Percentiles rank a stretch among this genome's conserved stretches.
These are phyloP conservation scores for Ogataea parapolymorpha DNA, from an alignment of 805 yeast species.

Conservation along the genomic window DNA sequence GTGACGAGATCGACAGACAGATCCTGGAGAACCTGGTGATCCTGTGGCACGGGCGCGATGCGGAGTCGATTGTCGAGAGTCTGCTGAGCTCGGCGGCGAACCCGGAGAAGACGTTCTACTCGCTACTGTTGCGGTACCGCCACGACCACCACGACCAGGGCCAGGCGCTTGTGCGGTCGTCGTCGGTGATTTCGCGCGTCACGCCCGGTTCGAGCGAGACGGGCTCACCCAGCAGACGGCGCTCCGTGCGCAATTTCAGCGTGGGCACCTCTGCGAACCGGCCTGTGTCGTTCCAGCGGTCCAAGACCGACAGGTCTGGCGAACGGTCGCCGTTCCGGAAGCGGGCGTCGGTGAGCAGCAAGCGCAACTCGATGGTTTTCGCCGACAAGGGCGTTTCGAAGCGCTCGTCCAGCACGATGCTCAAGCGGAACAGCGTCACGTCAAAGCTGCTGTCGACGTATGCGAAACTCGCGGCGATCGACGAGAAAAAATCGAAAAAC, in stretches of 20 bases:
- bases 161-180: conserved; percentile 26
- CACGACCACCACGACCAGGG: conserved; percentile 31
- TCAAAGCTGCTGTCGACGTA: conserved; percentile 68
- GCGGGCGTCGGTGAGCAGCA: conserved; percentile 17
- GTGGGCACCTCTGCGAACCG: conserved; percentile 46
- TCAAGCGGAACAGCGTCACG: conserved; percentile 68
- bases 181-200: conserved; percentile 31
- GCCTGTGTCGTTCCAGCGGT: conserved; percentile 39
- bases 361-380: conserved; percentile 30
- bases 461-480: conserved; percentile 56
- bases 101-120: conserved; percentile 38
- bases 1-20: conserved; percentile 47
- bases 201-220: conserved; percentile 24
- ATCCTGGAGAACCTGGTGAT: conserved; percentile 53
- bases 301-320: conserved; percentile 3
- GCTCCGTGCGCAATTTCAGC: conserved; percentile 38
- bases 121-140: conserved; percentile 34
- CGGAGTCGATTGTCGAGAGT: conserved; percentile 32
- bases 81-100: conserved; percentile 29
- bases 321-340: conserved; percentile 27
- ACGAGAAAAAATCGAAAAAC: conserved; percentile 62
- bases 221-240: conserved; percentile 35
- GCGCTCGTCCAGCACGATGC: conserved; percentile 25
- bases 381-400: conserved; percentile 16
- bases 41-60: conserved; percentile 54